phyloP scores from a whole-genome alignment of 2,329 filamentous ascomycete species.

The Xylariales sp. region DNA sequence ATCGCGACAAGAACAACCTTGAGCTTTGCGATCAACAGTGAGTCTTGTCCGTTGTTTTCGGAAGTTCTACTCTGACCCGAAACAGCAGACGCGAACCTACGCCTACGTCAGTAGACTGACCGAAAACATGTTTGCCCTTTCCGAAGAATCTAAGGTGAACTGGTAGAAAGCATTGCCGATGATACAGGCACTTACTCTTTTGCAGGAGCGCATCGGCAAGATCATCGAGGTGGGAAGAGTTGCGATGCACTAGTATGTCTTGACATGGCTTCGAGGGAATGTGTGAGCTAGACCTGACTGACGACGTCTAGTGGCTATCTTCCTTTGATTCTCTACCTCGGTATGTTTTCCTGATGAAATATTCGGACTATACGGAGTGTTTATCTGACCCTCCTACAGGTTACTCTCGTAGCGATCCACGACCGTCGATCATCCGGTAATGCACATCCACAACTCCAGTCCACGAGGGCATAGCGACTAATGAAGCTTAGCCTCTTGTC shows the following conservation, averaged over 20 bases:
- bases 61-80: no score
- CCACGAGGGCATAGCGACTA: conserved; percentile 12
- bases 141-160: conserved; percentile 99
- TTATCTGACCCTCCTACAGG: conserved; percentile 42
- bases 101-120: not conserved
- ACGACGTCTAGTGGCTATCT: conserved; percentile 74
- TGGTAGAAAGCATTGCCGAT: no score
- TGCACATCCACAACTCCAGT: conserved; percentile 11
- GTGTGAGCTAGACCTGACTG: conserved; percentile 22
- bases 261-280: not conserved
- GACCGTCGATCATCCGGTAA: conserved; percentile 65
- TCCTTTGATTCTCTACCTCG: conserved; percentile 93
- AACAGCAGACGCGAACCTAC: no score
- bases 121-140: conserved; percentile 61
- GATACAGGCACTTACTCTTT: no score
- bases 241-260: conserved; percentile 86
- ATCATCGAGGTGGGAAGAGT: conserved; percentile 92
- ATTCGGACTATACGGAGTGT: not conserved
- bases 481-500: conserved; percentile 49
- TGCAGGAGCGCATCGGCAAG: conserved; percentile 92
- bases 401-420: conserved; percentile 90
- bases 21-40: no score
- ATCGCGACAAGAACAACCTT: not conserved
- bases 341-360: conserved; percentile 47
- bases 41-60: no score